A percentile compares a stretch with the other conserved stretches of the same genome.
Conservation (phyloP, 306 rosid species). For the Acacia crassicarpa region DNA sequence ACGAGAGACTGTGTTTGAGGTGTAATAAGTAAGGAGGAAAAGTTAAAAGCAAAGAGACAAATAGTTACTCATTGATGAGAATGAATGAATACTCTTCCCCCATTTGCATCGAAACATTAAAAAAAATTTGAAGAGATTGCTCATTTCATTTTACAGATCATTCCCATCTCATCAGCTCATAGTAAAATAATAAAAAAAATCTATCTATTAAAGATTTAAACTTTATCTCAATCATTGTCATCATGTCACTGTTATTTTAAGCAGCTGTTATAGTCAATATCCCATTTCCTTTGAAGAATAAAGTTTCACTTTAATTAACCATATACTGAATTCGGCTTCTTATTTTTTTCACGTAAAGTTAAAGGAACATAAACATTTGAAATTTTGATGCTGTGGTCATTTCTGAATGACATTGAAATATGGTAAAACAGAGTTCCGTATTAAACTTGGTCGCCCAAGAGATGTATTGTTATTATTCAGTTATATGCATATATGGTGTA, state of each 20-base stretch:
- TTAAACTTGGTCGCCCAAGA: background rate
- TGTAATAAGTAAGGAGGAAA: slow-evolving; percentile 35
- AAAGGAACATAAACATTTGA: background rate
- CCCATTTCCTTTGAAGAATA: background rate
- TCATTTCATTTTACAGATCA: background rate
- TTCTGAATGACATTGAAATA: background rate
- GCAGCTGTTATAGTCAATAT: background rate
- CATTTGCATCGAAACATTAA: slow-evolving; percentile 18
- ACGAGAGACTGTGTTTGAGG: slow-evolving; percentile 20
- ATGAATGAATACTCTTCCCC: background rate
- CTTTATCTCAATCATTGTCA: slow-evolving; percentile 3
- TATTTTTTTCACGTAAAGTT: background rate
- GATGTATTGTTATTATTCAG: background rate
- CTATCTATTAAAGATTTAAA: background rate
- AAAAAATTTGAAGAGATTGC: background rate
- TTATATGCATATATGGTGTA: background rate
- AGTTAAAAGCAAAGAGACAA: slow-evolving; percentile 43
- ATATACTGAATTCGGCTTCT: background rate
- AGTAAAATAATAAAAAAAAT: background rate
- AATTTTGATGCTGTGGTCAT: background rate
- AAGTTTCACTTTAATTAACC: background rate
- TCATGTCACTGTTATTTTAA: background rate
- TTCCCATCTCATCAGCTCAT: background rate
- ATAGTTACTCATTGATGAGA: slow-evolving; percentile 36
- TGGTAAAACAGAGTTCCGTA: background rate